Conservation (phyloP, 352 stramenopile genomes). For the Globisporangium cylindrosporum region DNA sequence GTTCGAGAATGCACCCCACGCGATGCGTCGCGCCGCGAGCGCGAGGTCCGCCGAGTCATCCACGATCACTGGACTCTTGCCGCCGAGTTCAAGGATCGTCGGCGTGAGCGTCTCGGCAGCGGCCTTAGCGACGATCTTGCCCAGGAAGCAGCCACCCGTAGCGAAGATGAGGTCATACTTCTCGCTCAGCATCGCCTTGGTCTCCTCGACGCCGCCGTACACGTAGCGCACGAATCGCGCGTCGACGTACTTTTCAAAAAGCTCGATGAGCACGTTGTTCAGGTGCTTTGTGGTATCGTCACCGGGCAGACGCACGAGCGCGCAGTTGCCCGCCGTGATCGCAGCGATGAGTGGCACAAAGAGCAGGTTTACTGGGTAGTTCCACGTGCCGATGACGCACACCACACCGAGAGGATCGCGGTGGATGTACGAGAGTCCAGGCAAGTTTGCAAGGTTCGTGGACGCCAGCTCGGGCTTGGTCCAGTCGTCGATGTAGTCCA, state of each 20-base stretch:
- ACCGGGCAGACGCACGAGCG: constrained; percentile 89
- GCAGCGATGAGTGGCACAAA: constrained; percentile 77
- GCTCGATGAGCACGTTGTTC: constrained; percentile 47
- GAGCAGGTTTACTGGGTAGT: constrained; percentile 87
- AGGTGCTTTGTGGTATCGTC: constrained; percentile 75
- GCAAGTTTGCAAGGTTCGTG: constrained; percentile 59
- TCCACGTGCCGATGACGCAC: constrained; percentile 91
- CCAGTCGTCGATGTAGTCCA: constrained; percentile 79
- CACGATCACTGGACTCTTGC: constrained; percentile 90
- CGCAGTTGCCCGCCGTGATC: constrained; percentile 91
- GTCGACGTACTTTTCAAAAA: constrained; percentile 81
- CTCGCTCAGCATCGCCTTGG: constrained; percentile 76
- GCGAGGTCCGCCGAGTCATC: constrained; percentile 51
- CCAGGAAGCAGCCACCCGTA: constrained; percentile 68
- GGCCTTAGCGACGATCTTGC: constrained; percentile 90
- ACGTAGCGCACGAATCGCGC: constrained; percentile 77
- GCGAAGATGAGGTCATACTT: constrained; percentile 85
- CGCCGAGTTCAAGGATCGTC: constrained; percentile 93
- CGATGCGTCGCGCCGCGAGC: constrained; percentile 71
- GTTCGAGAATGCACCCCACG: constrained; percentile 89
- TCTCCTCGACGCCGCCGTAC: constrained; percentile 76
- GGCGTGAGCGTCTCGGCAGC: constrained; percentile 94
- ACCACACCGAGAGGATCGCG: constrained; percentile 80
- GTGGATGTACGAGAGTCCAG: constrained; percentile 58
- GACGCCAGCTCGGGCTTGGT: constrained; percentile 39